Base-by-base conservation (phyloP, 306 rosid genomes). In the Cucurbita maxima region DNA sequence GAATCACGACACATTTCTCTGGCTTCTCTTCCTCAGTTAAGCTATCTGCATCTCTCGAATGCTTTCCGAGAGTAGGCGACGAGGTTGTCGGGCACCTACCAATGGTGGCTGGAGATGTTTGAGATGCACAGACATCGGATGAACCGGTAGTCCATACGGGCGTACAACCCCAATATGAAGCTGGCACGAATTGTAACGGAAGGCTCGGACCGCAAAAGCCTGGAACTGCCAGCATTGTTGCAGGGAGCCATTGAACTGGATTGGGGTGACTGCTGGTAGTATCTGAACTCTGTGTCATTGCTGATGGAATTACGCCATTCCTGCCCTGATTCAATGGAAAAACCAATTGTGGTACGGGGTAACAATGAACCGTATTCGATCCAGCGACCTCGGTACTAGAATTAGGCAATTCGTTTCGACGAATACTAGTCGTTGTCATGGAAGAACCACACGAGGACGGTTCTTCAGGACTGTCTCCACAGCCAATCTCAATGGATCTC, bases 61-160 rank as follows among this genome's bases (percentile, higher is more conserved):
- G 96, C 74, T 90, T 88, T 2, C 93, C 96, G 6, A 88, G 77
- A 5, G 78, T 84, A 6, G 83, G 80, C 1, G 84, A 83, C 14
- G 76, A 84, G 79, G 76, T 83, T 10, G 84, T 79, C 0, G 83
- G 71, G 80, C 76, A 86, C 81, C 80, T 79, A 53, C 83, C 81
- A 38, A 81, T 81, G 73, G 78, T 77, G 0, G 84, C 79, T 11
- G 89, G 72, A 6, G 92, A 78, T 6, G 86, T 75, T 0, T 81
- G 84, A 3, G 90, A 85, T 58, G 76, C 48, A 34, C 86, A 83
- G 25, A 71, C 75, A 18, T 78, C 81, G 57, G 89, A 84, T 45
- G 84, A 82, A 74, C 79, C 80, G 8, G 79, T 52, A 11, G 80
- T 51, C 81, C 83, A 82, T 40, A 77, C 64, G 0, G 89, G 85